Evolutionary conservation across 1,139 yeast genomes (phyloP), one percentile per base, ranked within the genome.

Genomic region (Lodderomyces beijingensis): DNA sequence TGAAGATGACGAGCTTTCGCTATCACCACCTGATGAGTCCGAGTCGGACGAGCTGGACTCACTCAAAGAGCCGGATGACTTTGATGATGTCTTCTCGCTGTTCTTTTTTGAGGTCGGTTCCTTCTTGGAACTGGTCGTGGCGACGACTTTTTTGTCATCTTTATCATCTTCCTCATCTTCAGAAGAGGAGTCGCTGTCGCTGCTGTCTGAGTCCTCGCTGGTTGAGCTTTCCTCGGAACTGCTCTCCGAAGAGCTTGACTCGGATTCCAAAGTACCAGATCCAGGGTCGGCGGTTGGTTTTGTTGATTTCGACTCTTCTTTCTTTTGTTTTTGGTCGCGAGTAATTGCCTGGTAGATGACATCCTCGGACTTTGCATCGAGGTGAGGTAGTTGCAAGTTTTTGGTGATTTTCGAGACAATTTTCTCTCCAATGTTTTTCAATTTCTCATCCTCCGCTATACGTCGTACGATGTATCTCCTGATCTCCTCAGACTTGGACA

Each of bases 221-320:
- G 30, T 30, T 6, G 35, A 35, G 18, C 27, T 32, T 16, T 34
- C 31, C 1, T 35, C 38, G 14, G 32, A 27, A 18, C 30, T 25
- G 9, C 32, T 27, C 15, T 27, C 26, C 7, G 38, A 19, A 40
- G 46, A 25, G 51, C 29, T 29, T 16, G 36, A 33, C 17, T n/a
- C n/a, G n/a, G n/a, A n/a, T n/a, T n/a, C n/a, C n/a, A n/a, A n/a
- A n/a, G n/a, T n/a, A n/a, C 28, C 25, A n/a, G 35, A 45, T 30
- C 43, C 46, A 6, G 41, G 35, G 22, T 34, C 40, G 9, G 46
- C 34, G 15, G 43, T 45, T 3, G 37, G 25, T n/a, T 27, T 27
- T 9, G 47, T n/a, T 9, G 22, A 9, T 19, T 19, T 9, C 22
- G 10, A 9, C 22, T 19, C 22, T 19, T 19, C 22, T 19, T 19